Evolutionary conservation across 1,139 yeast genomes (phyloP).

Genomic region (Kluyveromyces sp.): DNA sequence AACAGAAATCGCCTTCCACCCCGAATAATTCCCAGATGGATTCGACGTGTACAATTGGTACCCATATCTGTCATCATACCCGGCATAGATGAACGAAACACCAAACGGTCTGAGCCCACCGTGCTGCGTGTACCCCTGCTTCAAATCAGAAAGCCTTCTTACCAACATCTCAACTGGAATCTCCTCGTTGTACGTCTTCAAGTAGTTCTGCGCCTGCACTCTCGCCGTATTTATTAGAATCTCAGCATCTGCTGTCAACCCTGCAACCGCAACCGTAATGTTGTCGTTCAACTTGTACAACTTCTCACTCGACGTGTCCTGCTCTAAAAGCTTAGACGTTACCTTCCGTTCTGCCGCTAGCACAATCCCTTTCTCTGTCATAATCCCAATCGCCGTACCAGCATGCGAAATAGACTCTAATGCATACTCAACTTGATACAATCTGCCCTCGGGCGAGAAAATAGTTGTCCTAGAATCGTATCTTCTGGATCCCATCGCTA

Average conservation of each 20-base stretch:
- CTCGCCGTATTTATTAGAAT: constrained; percentile 88
- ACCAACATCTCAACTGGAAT: constrained; percentile 89
- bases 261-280: constrained; percentile 93
- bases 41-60: constrained; percentile 92
- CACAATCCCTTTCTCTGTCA: constrained; percentile 88
- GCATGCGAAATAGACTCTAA: constrained; percentile 97
- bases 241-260: constrained; percentile 95
- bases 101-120: constrained; percentile 99
- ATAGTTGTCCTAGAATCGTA: constrained; percentile 98
- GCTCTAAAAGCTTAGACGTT: constrained; percentile 84
- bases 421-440: constrained; percentile 95
- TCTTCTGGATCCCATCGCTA: constrained; percentile 56
- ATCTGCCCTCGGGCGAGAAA: constrained; percentile 96
- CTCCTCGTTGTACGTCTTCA: constrained; percentile 80
- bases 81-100: constrained; percentile 92
- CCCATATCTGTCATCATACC: constrained; percentile 83
- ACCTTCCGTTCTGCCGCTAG: constrained; percentile 95
- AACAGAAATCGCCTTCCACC: constrained; percentile 97
- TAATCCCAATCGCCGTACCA: constrained; percentile 93
- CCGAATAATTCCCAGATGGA: constrained; percentile 95
- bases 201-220: constrained; percentile 71
- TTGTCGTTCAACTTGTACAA: constrained; percentile 77
- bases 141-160: constrained; percentile 81
- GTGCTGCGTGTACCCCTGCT: constrained; percentile 97
- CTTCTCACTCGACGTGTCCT: constrained; percentile 90